Evolutionary conservation across 495 filamentous ascomycete species (phyloP), one percentile per base, ranked within the genome.

Genomic region (Penicillium subrubescens): DNA sequence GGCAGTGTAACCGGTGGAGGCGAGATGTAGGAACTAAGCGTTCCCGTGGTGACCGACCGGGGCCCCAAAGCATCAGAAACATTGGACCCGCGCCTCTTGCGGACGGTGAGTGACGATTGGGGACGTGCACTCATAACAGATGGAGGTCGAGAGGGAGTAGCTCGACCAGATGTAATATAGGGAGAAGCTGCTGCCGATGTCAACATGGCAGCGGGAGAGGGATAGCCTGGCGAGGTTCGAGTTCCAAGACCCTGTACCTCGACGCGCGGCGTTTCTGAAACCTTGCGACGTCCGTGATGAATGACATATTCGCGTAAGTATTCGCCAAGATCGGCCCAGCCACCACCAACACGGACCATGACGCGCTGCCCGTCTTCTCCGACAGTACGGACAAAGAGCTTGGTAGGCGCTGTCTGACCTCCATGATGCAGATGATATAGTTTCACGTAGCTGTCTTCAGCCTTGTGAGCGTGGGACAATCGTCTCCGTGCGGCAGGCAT

Each of bases 281-380:
- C 73, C 43, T 77, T 75, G 27, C 82, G 78, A 35, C 77, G 76
- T 23, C 92, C 90, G 72, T 98, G 95, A 74, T 99, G 95, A 51
- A 87, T 84, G 23, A 92, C 93, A 69, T 96, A 99, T 72, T 97
- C 92, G 65, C 90, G 88, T n/a, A 99, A 82, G 72, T 97, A 98
- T 75, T 97, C 94, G 29, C 89, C 93, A 25, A 99, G 80, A 72
- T 99, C 95, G 15, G 93, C 91, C 95, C 95, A 99, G 39, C 95
- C 95, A 62, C 95, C 95, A 17, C 95, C 95, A 23, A 98, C 92
- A 60, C 95, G 90, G 10, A 97, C 96, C 93, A 99, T 97, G 50
- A 98, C 93, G 31, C 95, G 87, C 74, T 97, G 92, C n/a, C 90
- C 89, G 33, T 87, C 82, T 73, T 96, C 92, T 39, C 95, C 95